Base-by-base conservation (phyloP, 441 rosid species). In the Bocquillonia castaneifolia region DNA sequence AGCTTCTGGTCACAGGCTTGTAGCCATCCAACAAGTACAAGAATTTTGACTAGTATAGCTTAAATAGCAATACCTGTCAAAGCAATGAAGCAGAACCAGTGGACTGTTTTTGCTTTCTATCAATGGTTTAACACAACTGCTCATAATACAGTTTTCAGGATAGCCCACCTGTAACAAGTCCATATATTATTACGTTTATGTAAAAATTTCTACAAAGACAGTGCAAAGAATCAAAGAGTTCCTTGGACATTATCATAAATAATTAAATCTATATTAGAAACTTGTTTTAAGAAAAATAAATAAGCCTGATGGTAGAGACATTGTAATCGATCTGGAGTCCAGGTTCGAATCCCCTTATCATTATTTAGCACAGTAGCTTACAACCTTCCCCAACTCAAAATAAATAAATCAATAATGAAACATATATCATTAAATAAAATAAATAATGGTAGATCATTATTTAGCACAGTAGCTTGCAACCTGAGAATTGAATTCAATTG, bases 11-110 rank as follows among this genome's bases (percentile, higher is more conserved):
- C 5, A n/a, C 12, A 2, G 28, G 53, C 40, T 45, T 29, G 20
- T 14, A 17, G 23, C 44, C 15, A 32, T 8, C 62, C 66, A 28
- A 44, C 13, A 63, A 3, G 18, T 28, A 31, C 15, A 64, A 17
- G 22, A 52, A 25, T 34, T 36, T 34, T 44, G 17, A n/a, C 34
- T 17, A 34, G 15, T 1, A 20, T 23, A 65, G 25, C 6, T 64
- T 6, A 29, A 55, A n/a, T 55, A 56, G 53, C 39, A 42, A 5
- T n/a, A 89, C 97, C 97, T 91, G 83, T 91, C 97, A 76, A 91
- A 91, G 57, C 92, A 83, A 58, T 91, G 97, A 0, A 89, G 87
- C 50, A 91, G 95, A 76, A 91, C 85, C 66, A 89, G 77, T 7
- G 92, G 93, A 69, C 54, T 82, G 45, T 73, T 74, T 44, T 77